These are phyloP conservation scores for Yamadazyma jaroonii DNA, from an alignment of 1,139 yeast genomes.

Conservation along the genomic window DNA sequence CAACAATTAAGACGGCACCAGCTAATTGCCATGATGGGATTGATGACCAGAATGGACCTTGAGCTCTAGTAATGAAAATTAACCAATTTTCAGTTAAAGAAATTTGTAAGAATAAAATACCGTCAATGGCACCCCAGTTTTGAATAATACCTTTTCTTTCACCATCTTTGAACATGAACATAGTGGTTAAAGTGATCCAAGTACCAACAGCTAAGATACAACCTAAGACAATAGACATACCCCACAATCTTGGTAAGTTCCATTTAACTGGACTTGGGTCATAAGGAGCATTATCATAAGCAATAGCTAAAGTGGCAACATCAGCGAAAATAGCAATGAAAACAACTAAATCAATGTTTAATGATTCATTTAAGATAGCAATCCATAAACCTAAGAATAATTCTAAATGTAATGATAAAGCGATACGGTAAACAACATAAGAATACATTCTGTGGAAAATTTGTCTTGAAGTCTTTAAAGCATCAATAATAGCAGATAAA, in stretches of 20 bases:
- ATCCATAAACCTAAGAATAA: constrained; percentile 91
- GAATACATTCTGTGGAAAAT: constrained; percentile 99
- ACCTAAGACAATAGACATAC: constrained; percentile 88
- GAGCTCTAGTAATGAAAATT: constrained; percentile 92
- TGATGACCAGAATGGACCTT: constrained; percentile 94
- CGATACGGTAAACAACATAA: constrained; percentile 94
- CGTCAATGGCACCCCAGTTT: constrained; percentile 91
- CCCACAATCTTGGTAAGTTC: constrained; percentile 98
- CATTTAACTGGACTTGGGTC: constrained; percentile 97
- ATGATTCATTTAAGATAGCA: constrained; percentile 82
- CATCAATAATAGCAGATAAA: constrained; percentile 92
- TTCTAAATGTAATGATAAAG: constrained; percentile 89
- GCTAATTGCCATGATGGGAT: constrained; percentile 92
- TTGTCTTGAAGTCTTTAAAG: constrained; percentile 90
- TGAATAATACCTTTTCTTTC: constrained; percentile 68
- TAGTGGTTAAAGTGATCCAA: constrained; percentile 88
- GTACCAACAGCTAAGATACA: constrained; percentile 81
- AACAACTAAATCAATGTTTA: constrained; percentile 84
- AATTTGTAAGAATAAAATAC: constrained; percentile 88
- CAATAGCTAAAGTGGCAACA: constrained; percentile 93
- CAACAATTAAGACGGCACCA: constrained; percentile 89
- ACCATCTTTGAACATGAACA: constrained; percentile 76
- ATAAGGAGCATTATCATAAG: constrained; percentile 97
- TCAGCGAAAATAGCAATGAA: constrained; percentile 95
- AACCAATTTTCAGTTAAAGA: constrained; percentile 95